Evolutionary conservation across 768 basidiomycete genomes (phyloP).

Genomic region (Tremella yokohamensis): DNA sequence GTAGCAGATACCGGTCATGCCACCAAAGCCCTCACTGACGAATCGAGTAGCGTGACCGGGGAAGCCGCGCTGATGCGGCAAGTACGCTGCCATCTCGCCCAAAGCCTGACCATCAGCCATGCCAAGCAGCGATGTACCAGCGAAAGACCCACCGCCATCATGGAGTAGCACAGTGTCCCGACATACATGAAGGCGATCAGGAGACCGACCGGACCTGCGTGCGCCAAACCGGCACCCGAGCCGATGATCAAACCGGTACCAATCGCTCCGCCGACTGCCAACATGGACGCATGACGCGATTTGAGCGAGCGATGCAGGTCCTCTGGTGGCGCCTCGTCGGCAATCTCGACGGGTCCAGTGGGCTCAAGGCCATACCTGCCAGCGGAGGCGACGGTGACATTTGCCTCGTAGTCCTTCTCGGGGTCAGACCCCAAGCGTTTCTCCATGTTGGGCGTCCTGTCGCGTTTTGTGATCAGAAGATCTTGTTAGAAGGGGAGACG

Average conservation of each 20-base stretch:
- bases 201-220: slow-evolving; percentile 26
- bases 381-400: too few relatives aligned
- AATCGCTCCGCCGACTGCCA: slow-evolving; percentile 22
- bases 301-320: slow-evolving; percentile 2
- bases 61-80: slow-evolving; percentile 15
- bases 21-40: slow-evolving; percentile 13
- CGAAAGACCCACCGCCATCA: slow-evolving; percentile 12
- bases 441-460: too few relatives aligned
- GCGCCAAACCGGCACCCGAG: slow-evolving; percentile 20
- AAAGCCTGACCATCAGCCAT: slow-evolving; percentile 6
- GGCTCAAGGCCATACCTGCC: too few relatives aligned
- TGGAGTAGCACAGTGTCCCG: slow-evolving; percentile 23
- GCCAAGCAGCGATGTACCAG: neutral
- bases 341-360: too few relatives aligned
- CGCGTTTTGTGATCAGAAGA: too few relatives aligned
- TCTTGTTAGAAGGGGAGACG: too few relatives aligned
- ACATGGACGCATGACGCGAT: slow-evolving; percentile 10
- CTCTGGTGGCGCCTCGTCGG: neutral
- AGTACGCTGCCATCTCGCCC: slow-evolving; percentile 11
- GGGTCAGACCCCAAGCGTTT: too few relatives aligned
- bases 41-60: slow-evolving; percentile 12
- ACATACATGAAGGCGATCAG: slow-evolving; percentile 15
- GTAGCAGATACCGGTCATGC: slow-evolving; percentile 12
- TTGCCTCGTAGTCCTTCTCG: too few relatives aligned
- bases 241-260: slow-evolving; percentile 34